Percentiles rank a stretch among this genome's conserved stretches.
Evolutionary conservation across 139 green algal genomes (phyloP).

Genomic region (Chlamydomonas incerta): DNA sequence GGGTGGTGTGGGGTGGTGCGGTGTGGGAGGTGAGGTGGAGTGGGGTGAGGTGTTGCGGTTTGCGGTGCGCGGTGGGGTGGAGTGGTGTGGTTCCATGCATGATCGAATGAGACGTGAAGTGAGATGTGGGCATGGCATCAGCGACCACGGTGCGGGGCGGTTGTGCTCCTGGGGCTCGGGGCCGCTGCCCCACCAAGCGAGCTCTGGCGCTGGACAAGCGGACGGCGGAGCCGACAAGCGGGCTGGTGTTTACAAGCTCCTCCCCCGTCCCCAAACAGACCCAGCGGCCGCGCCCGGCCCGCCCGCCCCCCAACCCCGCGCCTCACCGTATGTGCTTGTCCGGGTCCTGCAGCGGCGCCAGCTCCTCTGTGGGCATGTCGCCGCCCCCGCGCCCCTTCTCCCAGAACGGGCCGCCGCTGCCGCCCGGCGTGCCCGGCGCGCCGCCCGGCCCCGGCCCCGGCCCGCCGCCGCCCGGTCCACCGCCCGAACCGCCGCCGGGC

Average conservation of each 20-base stretch:
- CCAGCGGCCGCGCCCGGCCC: not conserved
- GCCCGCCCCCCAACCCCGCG: not conserved
- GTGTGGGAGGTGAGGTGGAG: not conserved
- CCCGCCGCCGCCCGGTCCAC: not conserved
- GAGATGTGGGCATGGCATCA: too few relatives aligned
- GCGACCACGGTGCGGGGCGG: too few relatives aligned
- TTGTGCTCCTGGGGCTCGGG: too few relatives aligned
- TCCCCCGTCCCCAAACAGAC: too few relatives aligned
- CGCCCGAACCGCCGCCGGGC: not conserved
- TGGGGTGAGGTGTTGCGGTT: not conserved
- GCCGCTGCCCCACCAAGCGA: too few relatives aligned
- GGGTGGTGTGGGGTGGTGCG: not conserved
- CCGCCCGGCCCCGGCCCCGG: too few relatives aligned
- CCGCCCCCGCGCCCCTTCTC: slow-evolving; percentile 40
- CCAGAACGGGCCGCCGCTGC: slow-evolving; percentile 8
- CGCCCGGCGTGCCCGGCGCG: not conserved
- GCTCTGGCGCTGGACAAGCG: too few relatives aligned
- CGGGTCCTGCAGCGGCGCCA: slow-evolving; percentile 57
- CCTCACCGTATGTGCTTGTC: slow-evolving; percentile 52
- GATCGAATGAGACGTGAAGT: too few relatives aligned
- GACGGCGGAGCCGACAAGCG: too few relatives aligned
- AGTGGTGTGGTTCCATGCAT: too few relatives aligned
- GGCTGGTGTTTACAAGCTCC: too few relatives aligned
- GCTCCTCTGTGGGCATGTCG: slow-evolving; percentile 56
- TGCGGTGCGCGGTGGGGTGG: too few relatives aligned